phyloP scores from a whole-genome alignment of 1,139 yeast genomes.

The Diutina scorzettiae region DNA sequence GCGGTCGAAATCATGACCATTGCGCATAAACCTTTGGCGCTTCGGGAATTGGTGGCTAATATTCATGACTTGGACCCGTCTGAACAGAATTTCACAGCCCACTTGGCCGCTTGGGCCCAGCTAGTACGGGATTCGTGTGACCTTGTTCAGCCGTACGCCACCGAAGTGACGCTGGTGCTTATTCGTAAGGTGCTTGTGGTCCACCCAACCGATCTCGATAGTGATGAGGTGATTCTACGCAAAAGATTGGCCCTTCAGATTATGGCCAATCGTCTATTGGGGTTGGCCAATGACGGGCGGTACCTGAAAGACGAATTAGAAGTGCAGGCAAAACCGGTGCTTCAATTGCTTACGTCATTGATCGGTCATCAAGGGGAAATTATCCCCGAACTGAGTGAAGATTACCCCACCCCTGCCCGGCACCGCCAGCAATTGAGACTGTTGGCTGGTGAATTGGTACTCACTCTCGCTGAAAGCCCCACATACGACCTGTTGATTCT shows the following conservation, averaged over 20 bases:
- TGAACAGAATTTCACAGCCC: neutral
- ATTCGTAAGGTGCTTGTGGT: neutral
- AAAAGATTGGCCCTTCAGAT: neutral
- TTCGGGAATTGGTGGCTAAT: neutral
- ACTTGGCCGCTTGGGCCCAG: conserved; percentile 1
- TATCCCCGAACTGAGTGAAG: conserved; percentile 31
- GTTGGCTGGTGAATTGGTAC: conserved; percentile 52
- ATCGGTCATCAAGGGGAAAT: conserved; percentile 80
- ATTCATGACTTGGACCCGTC: neutral
- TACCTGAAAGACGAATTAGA: neutral
- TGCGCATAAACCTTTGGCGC: neutral
- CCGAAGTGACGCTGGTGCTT: neutral
- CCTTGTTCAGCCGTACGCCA: neutral
- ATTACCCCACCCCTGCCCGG: conserved; percentile 51
- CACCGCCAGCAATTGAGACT: conserved; percentile 54
- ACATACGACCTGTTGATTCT: conserved; percentile 41
- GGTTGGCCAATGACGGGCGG: neutral
- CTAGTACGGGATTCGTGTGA: neutral
- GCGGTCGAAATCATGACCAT: neutral
- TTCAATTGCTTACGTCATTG: conserved; percentile 54
- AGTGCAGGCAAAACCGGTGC: conserved; percentile 38
- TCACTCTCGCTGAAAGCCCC: conserved; percentile 53
- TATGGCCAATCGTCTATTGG: neutral
- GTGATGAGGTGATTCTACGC: neutral
- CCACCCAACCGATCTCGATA: neutral